These are phyloP conservation scores for Sphagnum magellanicum DNA, from an alignment of 228 moss, liverwort and hornwort genomes.

Conservation along the genomic window DNA sequence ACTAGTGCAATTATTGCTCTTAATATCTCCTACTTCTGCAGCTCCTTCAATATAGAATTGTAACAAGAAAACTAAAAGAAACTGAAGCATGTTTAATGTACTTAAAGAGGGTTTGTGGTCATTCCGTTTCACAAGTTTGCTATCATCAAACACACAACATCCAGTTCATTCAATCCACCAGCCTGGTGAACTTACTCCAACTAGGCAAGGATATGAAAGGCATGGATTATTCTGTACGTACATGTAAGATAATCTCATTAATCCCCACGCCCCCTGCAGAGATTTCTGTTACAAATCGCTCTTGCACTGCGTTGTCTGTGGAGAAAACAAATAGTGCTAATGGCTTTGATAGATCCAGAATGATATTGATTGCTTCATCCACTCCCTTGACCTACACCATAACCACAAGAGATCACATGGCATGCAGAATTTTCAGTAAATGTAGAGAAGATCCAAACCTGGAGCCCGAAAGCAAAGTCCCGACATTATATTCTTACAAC, in stretches of 20 bases:
- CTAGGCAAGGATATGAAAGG: not conserved
- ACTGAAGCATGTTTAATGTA: not conserved
- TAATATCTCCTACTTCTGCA: too few relatives aligned
- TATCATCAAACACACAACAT: too few relatives aligned
- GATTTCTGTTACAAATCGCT: constrained; percentile 53
- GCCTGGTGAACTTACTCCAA: not conserved
- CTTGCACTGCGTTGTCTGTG: constrained; percentile 24
- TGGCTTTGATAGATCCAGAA: constrained; percentile 64
- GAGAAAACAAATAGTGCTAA: constrained; percentile 70
- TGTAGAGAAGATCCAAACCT: too few relatives aligned
- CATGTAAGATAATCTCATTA: constrained; percentile 75
- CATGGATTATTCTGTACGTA: constrained; percentile 12
- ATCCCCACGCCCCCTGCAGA: constrained; percentile 64
- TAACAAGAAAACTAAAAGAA: not conserved
- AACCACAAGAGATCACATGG: too few relatives aligned
- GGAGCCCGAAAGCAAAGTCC: too few relatives aligned
- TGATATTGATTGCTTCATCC: constrained; percentile 49
- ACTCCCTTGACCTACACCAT: constrained; percentile 43
- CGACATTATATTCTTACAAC: too few relatives aligned
- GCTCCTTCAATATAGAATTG: too few relatives aligned
- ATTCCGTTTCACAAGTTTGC: too few relatives aligned
- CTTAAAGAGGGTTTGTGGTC: not conserved
- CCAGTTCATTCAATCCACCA: not conserved
- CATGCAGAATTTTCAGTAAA: too few relatives aligned
- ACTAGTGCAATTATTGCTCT: too few relatives aligned